Conservation (phyloP, 176 grass and related monocot genomes). For the Oryza australiensis region DNA sequence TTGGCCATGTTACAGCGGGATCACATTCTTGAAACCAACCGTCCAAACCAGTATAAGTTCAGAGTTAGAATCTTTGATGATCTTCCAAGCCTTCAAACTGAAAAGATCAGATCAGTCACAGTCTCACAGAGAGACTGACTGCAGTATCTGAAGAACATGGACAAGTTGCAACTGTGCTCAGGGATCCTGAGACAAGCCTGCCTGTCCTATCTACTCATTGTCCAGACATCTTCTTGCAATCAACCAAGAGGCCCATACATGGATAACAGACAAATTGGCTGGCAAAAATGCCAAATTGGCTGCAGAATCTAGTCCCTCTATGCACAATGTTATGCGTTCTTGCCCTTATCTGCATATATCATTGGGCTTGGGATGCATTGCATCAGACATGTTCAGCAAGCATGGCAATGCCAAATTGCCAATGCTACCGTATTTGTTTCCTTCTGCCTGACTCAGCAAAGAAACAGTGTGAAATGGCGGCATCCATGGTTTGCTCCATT, state of each 20-base stretch:
- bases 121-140: background rate
- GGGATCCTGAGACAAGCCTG: slow-evolving; percentile 30
- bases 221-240: slow-evolving; percentile 22
- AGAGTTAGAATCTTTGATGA: background rate
- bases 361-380: slow-evolving; percentile 5
- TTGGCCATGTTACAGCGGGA: background rate
- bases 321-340: slow-evolving; percentile 6
- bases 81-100: slow-evolving; percentile 1
- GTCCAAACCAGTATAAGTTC: background rate
- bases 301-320: background rate
- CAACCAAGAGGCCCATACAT: background rate
- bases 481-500: slow-evolving; percentile 4
- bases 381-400: background rate
- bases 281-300: slow-evolving; percentile 5
- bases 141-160: slow-evolving; percentile 35
- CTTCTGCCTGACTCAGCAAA: background rate
- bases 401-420: background rate
- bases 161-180: background rate
- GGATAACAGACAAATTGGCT: background rate
- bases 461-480: slow-evolving; percentile 8
- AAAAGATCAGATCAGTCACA: slow-evolving; percentile 5
- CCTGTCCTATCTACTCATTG: background rate
- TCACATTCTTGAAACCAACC: background rate
- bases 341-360: slow-evolving; percentile 10
- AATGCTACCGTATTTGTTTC: background rate